Evolutionary conservation across 352 stramenopile species (phyloP).

Genomic region (Globisporangium alternatum): DNA sequence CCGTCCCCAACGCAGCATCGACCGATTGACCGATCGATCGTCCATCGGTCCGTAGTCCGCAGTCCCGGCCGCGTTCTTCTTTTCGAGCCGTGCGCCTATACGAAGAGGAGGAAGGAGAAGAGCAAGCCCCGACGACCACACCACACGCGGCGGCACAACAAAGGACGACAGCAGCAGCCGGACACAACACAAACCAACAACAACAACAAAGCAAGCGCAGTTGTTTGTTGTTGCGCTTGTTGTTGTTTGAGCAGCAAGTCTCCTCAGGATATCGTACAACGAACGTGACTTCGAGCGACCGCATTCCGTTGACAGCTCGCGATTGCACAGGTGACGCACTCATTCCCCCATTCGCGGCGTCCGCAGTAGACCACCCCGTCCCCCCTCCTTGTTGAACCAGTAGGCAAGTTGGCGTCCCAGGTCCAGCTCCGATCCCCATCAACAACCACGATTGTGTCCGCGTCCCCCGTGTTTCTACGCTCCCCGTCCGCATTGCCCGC

Average conservation of each 20-base stretch:
- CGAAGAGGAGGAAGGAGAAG: conserved; percentile 4
- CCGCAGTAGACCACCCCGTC: neutral
- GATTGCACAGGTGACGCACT: conserved; percentile 5
- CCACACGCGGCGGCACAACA: conserved; percentile 7
- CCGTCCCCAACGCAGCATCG: neutral
- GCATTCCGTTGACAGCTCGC: neutral
- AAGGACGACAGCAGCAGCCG: conserved; percentile 1
- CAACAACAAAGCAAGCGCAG: neutral
- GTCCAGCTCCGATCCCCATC: conserved; percentile 9
- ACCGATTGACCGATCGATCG: neutral
- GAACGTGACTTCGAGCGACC: neutral
- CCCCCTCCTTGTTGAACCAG: neutral
- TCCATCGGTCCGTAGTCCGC: neutral
- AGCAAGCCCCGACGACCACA: conserved; percentile 3
- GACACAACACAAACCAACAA: conserved; percentile 1
- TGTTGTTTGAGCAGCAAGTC: conserved; percentile 1
- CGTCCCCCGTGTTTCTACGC: conserved; percentile 3
- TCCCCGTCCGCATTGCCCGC: conserved; percentile 2
- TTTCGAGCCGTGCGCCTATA: neutral
- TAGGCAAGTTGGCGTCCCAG: conserved; percentile 11
- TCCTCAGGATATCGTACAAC: neutral
- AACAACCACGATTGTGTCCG: neutral
- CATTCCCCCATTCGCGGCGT: conserved; percentile 21
- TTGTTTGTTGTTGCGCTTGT: conserved; percentile 1
- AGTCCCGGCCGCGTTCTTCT: neutral